These are phyloP conservation scores for Clarireedia sp. DNA, from an alignment of 2,329 filamentous ascomycete genomes.

Conservation along the genomic window DNA sequence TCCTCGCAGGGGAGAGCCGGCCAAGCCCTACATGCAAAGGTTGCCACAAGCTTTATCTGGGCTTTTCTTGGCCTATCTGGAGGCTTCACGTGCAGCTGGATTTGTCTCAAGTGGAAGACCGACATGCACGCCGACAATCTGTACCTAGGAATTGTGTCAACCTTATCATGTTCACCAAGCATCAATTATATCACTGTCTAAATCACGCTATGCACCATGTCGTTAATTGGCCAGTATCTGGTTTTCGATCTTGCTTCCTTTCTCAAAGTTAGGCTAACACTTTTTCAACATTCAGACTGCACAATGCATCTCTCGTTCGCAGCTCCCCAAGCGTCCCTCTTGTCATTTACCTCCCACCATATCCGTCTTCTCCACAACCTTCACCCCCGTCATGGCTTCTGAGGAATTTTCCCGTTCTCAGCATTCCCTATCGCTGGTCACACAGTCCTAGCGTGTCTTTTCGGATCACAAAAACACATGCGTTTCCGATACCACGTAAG, in stretches of 20 bases:
- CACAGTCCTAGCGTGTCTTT: conserved; percentile 11
- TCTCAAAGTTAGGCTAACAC: background rate
- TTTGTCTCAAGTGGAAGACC: too few species aligned
- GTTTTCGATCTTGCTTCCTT: background rate
- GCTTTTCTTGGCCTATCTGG: too few species aligned
- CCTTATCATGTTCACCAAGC: too few species aligned
- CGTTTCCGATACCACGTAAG: conserved; percentile 7
- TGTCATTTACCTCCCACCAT: conserved; percentile 48
- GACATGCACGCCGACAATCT: too few species aligned
- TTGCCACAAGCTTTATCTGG: too few species aligned
- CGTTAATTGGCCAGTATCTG: too few species aligned
- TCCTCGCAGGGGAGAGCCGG: background rate
- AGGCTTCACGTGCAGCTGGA: too few species aligned
- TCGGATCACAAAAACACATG: background rate
- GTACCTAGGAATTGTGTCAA: too few species aligned
- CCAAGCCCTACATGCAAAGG: too few species aligned
- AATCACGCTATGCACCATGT: too few species aligned
- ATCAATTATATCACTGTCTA: too few species aligned
- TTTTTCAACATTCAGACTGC: conserved; percentile 16
- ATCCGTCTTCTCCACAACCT: conserved; percentile 31
- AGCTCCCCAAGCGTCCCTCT: conserved; percentile 35
- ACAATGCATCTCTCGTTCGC: conserved; percentile 22
- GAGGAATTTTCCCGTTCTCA: conserved; percentile 36
- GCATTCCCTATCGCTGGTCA: conserved; percentile 54
- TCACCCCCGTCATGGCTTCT: conserved; percentile 32